These are phyloP conservation scores for Cladosporium colombiae DNA, from an alignment of 2,329 filamentous ascomycete species.

Conservation along the genomic window DNA sequence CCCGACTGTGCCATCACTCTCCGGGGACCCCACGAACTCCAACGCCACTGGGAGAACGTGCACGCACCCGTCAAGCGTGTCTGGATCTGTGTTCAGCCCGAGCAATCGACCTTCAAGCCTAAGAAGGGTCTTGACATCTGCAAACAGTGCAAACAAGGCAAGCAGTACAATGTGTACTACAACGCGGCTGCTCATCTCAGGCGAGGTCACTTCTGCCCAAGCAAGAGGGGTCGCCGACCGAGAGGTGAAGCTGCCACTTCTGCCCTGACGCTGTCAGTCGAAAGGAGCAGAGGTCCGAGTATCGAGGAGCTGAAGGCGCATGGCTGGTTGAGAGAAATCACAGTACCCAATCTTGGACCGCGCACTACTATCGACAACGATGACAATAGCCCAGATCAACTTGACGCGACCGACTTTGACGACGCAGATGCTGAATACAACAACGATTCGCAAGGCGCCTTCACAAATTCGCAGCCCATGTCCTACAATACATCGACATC, in stretches of 20 bases:
- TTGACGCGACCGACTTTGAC: constrained; percentile 1
- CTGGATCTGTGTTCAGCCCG: constrained; percentile 64
- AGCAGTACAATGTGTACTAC: constrained; percentile 88
- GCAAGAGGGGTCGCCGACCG: constrained; percentile 58
- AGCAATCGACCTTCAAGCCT: constrained; percentile 29
- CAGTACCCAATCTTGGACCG: constrained; percentile 37
- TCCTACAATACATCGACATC: background rate
- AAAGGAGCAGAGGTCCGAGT: constrained; percentile 51
- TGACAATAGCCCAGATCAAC: background rate
- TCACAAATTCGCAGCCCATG: background rate
- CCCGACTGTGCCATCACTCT: constrained; percentile 73
- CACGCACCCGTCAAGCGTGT: constrained; percentile 63
- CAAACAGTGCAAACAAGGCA: constrained; percentile 75
- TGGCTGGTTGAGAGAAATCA: constrained; percentile 51
- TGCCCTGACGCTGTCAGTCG: constrained; percentile 63
- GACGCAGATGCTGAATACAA: constrained; percentile 2
- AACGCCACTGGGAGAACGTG: constrained; percentile 59
- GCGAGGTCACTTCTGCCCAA: constrained; percentile 80
- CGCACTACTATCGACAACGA: constrained; percentile 8
- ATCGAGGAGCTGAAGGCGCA: constrained; percentile 45
- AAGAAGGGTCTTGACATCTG: constrained; percentile 72
- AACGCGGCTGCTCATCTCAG: constrained; percentile 91
- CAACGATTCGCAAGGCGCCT: background rate
- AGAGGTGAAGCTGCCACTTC: constrained; percentile 57
- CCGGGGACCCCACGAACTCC: constrained; percentile 77